Evolutionary conservation across 306 rosid species (phyloP).

Genomic region (Luffa acutangula): DNA sequence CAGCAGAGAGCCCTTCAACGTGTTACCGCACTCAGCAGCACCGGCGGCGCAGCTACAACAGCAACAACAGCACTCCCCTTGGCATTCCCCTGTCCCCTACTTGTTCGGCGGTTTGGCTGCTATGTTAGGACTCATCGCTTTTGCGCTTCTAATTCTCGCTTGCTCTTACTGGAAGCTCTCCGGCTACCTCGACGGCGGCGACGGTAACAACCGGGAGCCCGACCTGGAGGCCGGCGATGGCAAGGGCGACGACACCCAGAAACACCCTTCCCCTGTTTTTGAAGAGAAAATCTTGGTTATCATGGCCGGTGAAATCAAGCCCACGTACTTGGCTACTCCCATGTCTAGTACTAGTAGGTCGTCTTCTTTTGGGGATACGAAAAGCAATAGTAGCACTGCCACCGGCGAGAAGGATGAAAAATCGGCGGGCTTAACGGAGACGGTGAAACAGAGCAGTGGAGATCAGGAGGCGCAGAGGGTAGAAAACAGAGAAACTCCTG

Average conservation of each 20-base stretch:
- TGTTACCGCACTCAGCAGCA: background rate
- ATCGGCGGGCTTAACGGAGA: slow-evolving; percentile 23
- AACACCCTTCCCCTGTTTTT: slow-evolving; percentile 25
- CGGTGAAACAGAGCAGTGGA: background rate
- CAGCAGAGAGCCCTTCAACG: slow-evolving; percentile 41
- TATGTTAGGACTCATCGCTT: slow-evolving; percentile 92
- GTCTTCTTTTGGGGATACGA: slow-evolving; percentile 50
- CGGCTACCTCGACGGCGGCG: slow-evolving; percentile 47
- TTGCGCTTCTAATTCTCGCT: slow-evolving; percentile 84
- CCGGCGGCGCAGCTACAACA: slow-evolving; percentile 8
- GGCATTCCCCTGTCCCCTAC: slow-evolving; percentile 97
- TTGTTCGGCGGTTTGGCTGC: slow-evolving; percentile 93
- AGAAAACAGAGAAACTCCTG: slow-evolving; percentile 10
- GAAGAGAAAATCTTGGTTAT: slow-evolving; percentile 88
- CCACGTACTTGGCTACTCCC: slow-evolving; percentile 89
- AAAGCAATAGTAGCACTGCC: background rate
- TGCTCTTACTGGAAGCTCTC: slow-evolving; percentile 99
- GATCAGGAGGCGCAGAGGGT: background rate
- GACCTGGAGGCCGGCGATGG: slow-evolving; percentile 59
- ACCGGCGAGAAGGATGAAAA: slow-evolving; percentile 25
- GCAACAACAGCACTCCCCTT: slow-evolving; percentile 47
- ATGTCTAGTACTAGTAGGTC: slow-evolving; percentile 48
- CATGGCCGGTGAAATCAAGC: slow-evolving; percentile 85
- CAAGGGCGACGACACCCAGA: slow-evolving; percentile 24
- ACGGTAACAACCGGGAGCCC: slow-evolving; percentile 8